Percentiles rank a stretch among this genome's conserved stretches.
These are phyloP conservation scores for Candida krabiensis DNA, from an alignment of 805 yeast genomes.

Conservation along the genomic window DNA sequence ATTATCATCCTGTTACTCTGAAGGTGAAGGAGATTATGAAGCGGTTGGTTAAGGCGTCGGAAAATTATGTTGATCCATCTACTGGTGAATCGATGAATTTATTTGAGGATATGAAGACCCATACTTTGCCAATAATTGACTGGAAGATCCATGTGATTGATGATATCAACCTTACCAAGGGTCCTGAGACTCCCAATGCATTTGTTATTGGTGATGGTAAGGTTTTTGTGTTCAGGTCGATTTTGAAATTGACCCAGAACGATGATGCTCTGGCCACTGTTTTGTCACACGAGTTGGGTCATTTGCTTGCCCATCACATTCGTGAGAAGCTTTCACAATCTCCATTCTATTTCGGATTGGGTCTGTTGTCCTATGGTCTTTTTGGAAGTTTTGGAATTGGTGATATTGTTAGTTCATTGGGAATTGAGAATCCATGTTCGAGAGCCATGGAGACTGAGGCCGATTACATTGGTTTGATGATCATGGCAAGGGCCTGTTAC, in stretches of 20 bases:
- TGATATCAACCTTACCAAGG: slow-evolving; percentile 46
- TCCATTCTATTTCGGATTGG: slow-evolving; percentile 64
- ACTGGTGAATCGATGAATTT: slow-evolving; percentile 29
- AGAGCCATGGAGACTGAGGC: slow-evolving; percentile 96
- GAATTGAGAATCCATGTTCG: slow-evolving; percentile 78
- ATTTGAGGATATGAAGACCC: slow-evolving; percentile 23
- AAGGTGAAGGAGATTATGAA: slow-evolving; percentile 64
- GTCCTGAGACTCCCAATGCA: slow-evolving; percentile 87
- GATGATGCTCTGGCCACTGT: slow-evolving; percentile 97
- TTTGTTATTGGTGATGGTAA: slow-evolving; percentile 96
- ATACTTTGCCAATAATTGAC: slow-evolving; percentile 35
- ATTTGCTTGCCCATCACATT: slow-evolving; percentile 90
- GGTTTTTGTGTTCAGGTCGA: slow-evolving; percentile 82
- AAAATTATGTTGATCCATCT: slow-evolving; percentile 36
- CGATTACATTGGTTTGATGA: slow-evolving; percentile 88
- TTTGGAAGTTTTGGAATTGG: slow-evolving; percentile 59
- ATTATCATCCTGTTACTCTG: slow-evolving; percentile 55
- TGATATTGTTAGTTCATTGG: slow-evolving; percentile 51
- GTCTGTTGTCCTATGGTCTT: slow-evolving; percentile 53
- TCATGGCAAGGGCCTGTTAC: slow-evolving; percentile 89
- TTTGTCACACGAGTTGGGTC: slow-evolving; percentile 89
- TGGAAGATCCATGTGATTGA: slow-evolving; percentile 86
- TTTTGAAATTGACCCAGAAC: slow-evolving; percentile 72
- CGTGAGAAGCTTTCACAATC: slow-evolving; percentile 77
- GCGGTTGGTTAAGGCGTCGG: slow-evolving; percentile 60